These are phyloP conservation scores for Russula lepida DNA, from an alignment of 768 basidiomycete genomes.

Conservation along the genomic window DNA sequence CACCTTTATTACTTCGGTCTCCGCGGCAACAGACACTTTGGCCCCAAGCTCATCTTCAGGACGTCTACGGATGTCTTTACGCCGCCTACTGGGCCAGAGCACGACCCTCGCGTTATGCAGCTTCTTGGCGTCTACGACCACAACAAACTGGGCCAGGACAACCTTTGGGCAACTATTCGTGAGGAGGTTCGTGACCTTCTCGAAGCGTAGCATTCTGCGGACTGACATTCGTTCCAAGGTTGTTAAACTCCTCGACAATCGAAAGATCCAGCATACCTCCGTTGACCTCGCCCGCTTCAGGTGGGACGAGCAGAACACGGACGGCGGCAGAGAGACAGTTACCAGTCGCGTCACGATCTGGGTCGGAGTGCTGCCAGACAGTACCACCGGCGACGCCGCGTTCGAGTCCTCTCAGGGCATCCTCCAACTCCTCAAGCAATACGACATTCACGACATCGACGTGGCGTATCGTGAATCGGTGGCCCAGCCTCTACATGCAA, in stretches of 20 bases:
- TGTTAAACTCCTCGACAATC: conserved; percentile 4
- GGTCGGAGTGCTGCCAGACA: conserved; percentile 21
- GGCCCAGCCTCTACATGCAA: conserved; percentile 18
- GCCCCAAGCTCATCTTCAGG: background rate
- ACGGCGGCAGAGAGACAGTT: conserved; percentile 10
- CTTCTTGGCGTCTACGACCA: background rate
- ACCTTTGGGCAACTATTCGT: background rate
- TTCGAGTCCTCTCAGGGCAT: conserved; percentile 20
- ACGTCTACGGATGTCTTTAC: background rate
- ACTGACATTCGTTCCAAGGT: conserved; percentile 5
- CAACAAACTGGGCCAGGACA: background rate
- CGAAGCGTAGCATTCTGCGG: background rate
- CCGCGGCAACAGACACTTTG: background rate
- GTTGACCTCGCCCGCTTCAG: conserved; percentile 10
- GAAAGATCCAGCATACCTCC: background rate
- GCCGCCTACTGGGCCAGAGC: background rate
- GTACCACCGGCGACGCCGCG: conserved; percentile 22
- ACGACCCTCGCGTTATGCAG: background rate
- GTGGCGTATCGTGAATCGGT: conserved; percentile 25
- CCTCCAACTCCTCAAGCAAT: conserved; percentile 17
- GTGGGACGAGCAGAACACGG: conserved; percentile 11
- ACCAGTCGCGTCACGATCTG: background rate
- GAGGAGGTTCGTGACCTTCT: background rate
- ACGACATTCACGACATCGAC: conserved; percentile 20
- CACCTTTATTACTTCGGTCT: background rate